Base-by-base conservation (phyloP, 352 stramenopile genomes). In the Plasmopara viticola region DNA sequence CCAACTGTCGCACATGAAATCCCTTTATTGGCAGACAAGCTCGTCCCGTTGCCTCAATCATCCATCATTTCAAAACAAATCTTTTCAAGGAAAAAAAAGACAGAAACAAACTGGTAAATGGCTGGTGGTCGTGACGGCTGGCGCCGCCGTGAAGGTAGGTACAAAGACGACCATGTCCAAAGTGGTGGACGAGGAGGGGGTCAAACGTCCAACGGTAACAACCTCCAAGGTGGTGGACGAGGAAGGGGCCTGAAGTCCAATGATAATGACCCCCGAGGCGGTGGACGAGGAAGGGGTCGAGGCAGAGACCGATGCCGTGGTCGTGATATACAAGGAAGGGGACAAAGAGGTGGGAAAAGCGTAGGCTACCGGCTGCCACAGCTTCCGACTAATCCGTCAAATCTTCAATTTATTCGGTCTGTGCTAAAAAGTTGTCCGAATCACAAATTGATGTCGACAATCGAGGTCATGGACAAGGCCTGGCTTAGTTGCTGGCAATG, bases 401-500 rank as follows among this genome's bases (percentile, higher is more conserved):
- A 48, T 15, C 44, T 64, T 18, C 71, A 71, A 29, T 89, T 86
- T 33, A 58, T 89, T 29, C 57, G 65, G 12, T 58, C 49, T 4
- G 61, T 65, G 14, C 58, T 88, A 10, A 61, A 64, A 33, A 57
- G 45, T 1, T 85, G 73, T 39, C 54, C 71, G 5, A 69, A 76
- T 2, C 58, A 78, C 13, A 64, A 64, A 15, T 58, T 89, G 10
- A 54, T 62, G 38, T 41, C 66, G 42, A 53, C 60, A 2, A 65
- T 86, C 7, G 49, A 62, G 2, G 52, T 70, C 0, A 41, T 64
- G 34, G 52, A 71, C 25, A 61, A 67, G 39, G 38, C 62, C 33
- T 89, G 78, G 78, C 53, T 58, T 7, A 68, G 62, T 31, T 74
- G 74, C 52, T 89, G 78, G 78, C 62, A 66, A 35, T 49, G 58